A percentile compares a stretch with the other conserved stretches of the same genome.
Conservation (phyloP, 2,329 filamentous ascomycete species). For the Trichothecium sympodiale region DNA sequence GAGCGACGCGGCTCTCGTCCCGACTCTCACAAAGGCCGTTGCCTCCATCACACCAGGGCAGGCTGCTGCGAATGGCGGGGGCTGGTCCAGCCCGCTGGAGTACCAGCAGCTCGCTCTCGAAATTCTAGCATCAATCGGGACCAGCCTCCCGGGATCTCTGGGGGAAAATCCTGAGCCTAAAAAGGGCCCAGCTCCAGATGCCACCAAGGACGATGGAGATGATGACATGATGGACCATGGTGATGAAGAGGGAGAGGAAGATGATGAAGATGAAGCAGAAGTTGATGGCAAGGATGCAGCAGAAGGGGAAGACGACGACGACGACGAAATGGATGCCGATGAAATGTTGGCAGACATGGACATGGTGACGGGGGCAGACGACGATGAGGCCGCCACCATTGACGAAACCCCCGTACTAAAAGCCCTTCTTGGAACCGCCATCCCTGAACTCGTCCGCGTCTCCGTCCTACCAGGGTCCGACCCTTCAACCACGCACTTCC, state of each 20-base stretch:
- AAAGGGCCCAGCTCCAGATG: constrained; percentile 15
- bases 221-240: constrained; percentile 26
- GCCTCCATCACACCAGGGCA: constrained; percentile 14
- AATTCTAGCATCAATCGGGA: constrained; percentile 54
- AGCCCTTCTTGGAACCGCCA: constrained; percentile 21
- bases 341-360: constrained; percentile 55
- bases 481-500: constrained; percentile 33
- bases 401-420: constrained; percentile 44
- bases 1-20: constrained; percentile 23
- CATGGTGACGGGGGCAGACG: constrained; percentile 43
- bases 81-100: constrained; percentile 30
- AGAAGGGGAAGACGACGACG: constrained; percentile 26
- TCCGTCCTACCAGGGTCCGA: constrained; percentile 26
- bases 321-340: constrained; percentile 45
- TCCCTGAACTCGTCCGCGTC: constrained; percentile 35
- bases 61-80: constrained; percentile 16
- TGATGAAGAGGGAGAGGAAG: constrained; percentile 21
- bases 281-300: constrained; percentile 23
- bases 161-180: constrained; percentile 17
- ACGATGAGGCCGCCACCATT: constrained; percentile 22
- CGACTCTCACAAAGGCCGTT: constrained; percentile 23
- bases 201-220: constrained; percentile 27
- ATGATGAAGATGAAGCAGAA: constrained; percentile 23
- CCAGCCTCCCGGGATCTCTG: constrained; percentile 40
- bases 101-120: constrained; percentile 46